These are phyloP conservation scores for Coemansia sp. DNA, from an alignment of 192 early-diverging fungal species.

Conservation along the genomic window DNA sequence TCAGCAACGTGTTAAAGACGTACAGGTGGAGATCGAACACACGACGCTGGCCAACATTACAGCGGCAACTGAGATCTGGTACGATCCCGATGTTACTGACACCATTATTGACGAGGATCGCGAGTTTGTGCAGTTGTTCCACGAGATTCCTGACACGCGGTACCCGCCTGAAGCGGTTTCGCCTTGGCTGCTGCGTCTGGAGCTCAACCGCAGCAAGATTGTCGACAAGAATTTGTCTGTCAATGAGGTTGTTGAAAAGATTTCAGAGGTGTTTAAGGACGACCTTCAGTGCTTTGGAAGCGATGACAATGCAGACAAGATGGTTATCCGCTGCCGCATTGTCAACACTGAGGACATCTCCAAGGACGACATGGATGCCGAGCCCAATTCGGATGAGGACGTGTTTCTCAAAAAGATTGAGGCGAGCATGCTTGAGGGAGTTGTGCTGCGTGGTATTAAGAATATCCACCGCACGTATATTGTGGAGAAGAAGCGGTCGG, in stretches of 20 bases:
- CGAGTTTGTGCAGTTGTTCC: constrained; percentile 85
- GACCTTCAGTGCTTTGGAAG: constrained; percentile 81
- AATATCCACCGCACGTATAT: constrained; percentile 81
- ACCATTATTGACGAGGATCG: constrained; percentile 83
- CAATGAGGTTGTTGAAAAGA: constrained; percentile 75
- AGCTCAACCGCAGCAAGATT: constrained; percentile 77
- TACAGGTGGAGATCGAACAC: constrained; percentile 85
- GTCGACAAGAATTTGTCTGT: constrained; percentile 88
- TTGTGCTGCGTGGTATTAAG: constrained; percentile 84
- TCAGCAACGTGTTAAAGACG: constrained; percentile 81
- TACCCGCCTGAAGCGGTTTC: constrained; percentile 62
- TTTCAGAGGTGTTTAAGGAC: constrained; percentile 73
- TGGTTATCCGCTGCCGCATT: constrained; percentile 86
- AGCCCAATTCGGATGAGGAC: constrained; percentile 70
- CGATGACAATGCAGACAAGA: constrained; percentile 87
- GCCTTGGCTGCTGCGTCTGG: constrained; percentile 76
- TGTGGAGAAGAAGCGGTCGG: constrained; percentile 23
- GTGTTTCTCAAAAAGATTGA: constrained; percentile 86
- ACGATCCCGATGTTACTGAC: constrained; percentile 84
- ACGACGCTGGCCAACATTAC: constrained; percentile 87
- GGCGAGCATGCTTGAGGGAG: constrained; percentile 79
- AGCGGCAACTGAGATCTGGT: constrained; percentile 87
- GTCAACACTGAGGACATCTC: constrained; percentile 62
- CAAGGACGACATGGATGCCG: constrained; percentile 60
- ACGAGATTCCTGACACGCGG: constrained; percentile 78